phyloP scores from a whole-genome alignment of 2,329 filamentous ascomycete species.

The Colletotrichum abscissum region DNA sequence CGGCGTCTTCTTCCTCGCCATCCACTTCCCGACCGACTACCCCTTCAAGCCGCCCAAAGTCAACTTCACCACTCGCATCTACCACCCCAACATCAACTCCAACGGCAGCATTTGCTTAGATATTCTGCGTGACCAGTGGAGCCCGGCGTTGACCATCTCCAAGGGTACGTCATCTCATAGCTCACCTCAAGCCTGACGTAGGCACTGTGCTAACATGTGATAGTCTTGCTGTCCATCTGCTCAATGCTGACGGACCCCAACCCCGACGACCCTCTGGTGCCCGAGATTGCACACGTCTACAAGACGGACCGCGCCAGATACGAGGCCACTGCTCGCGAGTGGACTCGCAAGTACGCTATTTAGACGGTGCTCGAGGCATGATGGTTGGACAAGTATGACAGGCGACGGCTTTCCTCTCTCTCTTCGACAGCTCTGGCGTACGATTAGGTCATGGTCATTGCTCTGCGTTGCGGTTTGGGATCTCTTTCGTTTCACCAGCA shows the following conservation, averaged over 20 bases:
- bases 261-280: conserved; percentile 97
- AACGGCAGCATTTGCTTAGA: conserved; percentile 99
- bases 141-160: conserved; percentile 95
- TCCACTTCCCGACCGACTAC: conserved; percentile 99
- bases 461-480: conserved; percentile 35
- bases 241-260: conserved; percentile 99
- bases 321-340: conserved; percentile 96
- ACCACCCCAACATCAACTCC: conserved; percentile 99
- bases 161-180: conserved; percentile 75
- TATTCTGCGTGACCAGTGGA: conserved; percentile 99
- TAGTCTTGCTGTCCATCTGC: conserved; percentile 98
- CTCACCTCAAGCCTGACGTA: not conserved
- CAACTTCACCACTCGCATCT: conserved; percentile 99
- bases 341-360: conserved; percentile 99
- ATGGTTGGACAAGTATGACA: conserved; percentile 29
- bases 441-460: conserved; percentile 34
- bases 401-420: conserved; percentile 34
- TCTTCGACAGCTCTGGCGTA: conserved; percentile 35
- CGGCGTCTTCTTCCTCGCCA: conserved; percentile 98
- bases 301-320: conserved; percentile 98
- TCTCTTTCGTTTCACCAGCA: conserved; percentile 30
- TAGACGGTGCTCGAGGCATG: conserved; percentile 54
- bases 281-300: conserved; percentile 99
- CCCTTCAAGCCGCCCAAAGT: conserved; percentile 99
- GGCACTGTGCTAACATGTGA: not conserved